Percentiles rank a stretch among this genome's conserved stretches.
These are phyloP conservation scores for Penicillium sp. DNA, from an alignment of 2,329 filamentous ascomycete genomes.

Conservation along the genomic window DNA sequence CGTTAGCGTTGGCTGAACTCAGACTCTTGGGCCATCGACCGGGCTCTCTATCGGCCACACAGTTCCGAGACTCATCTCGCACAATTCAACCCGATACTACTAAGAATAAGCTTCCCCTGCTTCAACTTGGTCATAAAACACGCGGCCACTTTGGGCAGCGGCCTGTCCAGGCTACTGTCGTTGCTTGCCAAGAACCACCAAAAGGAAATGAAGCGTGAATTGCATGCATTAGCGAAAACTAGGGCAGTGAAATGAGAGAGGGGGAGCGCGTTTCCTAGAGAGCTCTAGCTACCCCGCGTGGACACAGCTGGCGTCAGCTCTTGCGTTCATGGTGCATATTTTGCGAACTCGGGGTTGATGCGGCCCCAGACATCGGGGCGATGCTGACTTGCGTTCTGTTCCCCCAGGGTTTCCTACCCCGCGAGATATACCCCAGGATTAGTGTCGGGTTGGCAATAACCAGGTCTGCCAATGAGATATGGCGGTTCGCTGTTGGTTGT, in stretches of 20 bases:
- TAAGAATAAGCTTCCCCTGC: conserved; percentile 6
- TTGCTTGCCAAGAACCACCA: conserved; percentile 1
- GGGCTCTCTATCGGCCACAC: conserved; percentile 3
- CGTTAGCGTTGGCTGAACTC: conserved; percentile 24
- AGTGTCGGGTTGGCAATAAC: neutral
- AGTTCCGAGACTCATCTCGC: conserved; percentile 9
- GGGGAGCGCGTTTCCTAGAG: neutral
- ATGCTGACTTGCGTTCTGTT: neutral
- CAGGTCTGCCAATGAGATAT: neutral
- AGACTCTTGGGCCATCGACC: conserved; percentile 4
- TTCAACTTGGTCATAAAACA: neutral
- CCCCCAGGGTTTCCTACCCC: conserved; percentile 1
- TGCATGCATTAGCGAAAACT: conserved; percentile 4
- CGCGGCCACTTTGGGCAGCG: conserved; percentile 4
- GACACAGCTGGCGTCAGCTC: conserved; percentile 1
- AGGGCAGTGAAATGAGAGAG: conserved; percentile 3
- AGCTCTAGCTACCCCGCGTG: conserved; percentile 6
- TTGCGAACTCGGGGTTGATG: neutral
- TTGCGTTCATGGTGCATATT: neutral
- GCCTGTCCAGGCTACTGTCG: conserved; percentile 6
- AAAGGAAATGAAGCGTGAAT: neutral
- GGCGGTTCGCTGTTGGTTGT: neutral
- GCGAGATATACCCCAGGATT: conserved; percentile 7
- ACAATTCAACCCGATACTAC: neutral
- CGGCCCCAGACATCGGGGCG: neutral